Percentiles rank a stretch among this genome's conserved stretches.
Conservation (phyloP, 345 rosid genomes). For the Heritiera littoralis region DNA sequence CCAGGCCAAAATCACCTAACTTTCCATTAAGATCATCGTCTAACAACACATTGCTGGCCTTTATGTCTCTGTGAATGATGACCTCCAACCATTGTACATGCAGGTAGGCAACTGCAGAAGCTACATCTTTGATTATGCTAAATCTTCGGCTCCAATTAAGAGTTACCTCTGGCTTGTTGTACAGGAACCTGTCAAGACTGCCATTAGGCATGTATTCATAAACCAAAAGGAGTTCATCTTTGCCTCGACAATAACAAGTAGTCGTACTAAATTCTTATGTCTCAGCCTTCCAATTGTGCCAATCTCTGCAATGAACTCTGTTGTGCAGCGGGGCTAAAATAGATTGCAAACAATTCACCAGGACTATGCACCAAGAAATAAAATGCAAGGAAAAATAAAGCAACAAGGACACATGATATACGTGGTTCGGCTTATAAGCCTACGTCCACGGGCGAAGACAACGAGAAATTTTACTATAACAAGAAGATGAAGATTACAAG, state of each 20-base stretch:
- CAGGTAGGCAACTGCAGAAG: constrained; percentile 54
- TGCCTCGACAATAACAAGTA: constrained; percentile 12
- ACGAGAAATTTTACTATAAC: no score
- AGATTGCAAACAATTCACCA: no score
- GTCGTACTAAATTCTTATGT: background rate
- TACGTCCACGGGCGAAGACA: no score
- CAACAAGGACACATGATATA: no score
- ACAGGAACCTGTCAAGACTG: constrained; percentile 11
- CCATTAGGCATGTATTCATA: constrained; percentile 12
- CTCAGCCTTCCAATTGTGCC: constrained; percentile 31
- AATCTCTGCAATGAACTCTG: constrained; percentile 54
- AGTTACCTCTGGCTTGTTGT: constrained; percentile 15
- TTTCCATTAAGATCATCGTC: constrained; percentile 58
- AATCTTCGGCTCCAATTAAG: constrained; percentile 63
- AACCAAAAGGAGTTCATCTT: constrained; percentile 8
- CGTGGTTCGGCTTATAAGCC: no score
- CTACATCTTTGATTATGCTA: constrained; percentile 54
- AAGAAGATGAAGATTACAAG: no score
- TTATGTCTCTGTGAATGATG: constrained; percentile 77
- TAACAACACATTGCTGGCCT: constrained; percentile 72
- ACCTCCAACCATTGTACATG: constrained; percentile 72
- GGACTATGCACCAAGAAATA: no score
- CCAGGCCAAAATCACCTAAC: constrained; percentile 71
- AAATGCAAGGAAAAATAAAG: no score
- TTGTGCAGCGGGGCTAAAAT: no score